Evolutionary conservation across 768 basidiomycete species (phyloP).

Genomic region (Crassisporium funariophilum): DNA sequence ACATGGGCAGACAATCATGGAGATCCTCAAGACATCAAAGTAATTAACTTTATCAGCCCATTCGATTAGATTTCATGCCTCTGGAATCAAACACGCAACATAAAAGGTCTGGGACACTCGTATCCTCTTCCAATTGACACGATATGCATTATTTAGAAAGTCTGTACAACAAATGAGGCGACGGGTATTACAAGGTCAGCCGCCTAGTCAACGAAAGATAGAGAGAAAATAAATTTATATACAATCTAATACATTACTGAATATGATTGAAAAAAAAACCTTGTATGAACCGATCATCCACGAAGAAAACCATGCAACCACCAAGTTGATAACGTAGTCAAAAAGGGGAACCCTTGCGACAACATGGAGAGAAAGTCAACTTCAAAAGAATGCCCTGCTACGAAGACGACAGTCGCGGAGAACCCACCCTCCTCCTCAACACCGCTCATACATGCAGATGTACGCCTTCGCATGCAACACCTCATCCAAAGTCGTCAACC

Average conservation of each 20-base stretch:
- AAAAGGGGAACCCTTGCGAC: background rate
- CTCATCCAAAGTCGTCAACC: conserved; percentile 79
- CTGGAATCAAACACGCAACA: too few relatives aligned
- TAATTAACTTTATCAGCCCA: too few relatives aligned
- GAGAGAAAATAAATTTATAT: background rate
- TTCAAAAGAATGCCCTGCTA: background rate
- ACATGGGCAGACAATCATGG: too few relatives aligned
- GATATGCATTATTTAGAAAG: too few relatives aligned
- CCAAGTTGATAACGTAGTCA: background rate
- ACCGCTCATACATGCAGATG: conserved; percentile 88
- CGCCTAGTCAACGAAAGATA: background rate
- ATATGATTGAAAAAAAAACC: background rate
- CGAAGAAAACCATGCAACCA: background rate
- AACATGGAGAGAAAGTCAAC: background rate
- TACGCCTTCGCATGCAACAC: conserved; percentile 92
- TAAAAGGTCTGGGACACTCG: too few relatives aligned
- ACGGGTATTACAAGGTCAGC: too few relatives aligned
- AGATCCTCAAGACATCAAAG: too few relatives aligned
- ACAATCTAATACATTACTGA: background rate
- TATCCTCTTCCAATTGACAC: too few relatives aligned
- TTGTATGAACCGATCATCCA: background rate
- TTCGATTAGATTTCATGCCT: too few relatives aligned
- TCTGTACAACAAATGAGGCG: too few relatives aligned
- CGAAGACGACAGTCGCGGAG: background rate
- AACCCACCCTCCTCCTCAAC: conserved; percentile 34